phyloP scores from a whole-genome alignment of 2,329 filamentous ascomycete genomes.

The Colletotrichum sp. region DNA sequence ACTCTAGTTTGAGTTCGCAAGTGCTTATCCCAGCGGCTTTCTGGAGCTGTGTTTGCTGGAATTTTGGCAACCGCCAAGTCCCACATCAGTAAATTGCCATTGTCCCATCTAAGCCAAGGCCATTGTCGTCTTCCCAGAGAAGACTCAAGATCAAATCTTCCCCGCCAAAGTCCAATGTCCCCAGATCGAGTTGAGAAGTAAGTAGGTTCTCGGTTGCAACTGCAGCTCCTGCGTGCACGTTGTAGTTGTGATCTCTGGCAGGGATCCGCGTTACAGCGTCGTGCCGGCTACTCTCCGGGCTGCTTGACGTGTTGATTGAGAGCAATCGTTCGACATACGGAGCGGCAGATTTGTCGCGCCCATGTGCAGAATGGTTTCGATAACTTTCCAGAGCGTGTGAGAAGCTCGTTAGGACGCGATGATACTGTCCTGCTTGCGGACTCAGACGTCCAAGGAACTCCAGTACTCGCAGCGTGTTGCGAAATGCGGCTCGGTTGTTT shows the following conservation, averaged over 20 bases:
- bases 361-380: neutral
- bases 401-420: neutral
- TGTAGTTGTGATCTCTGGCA: neutral
- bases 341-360: neutral
- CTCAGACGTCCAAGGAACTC: neutral
- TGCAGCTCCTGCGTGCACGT: neutral
- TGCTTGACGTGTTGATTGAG: neutral
- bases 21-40: neutral
- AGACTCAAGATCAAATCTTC: neutral
- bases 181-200: neutral
- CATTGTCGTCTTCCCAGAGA: neutral
- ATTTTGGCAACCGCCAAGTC: neutral
- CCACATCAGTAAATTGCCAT: neutral
- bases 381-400: neutral
- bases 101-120: neutral
- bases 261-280: accelerated
- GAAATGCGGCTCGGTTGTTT: neutral
- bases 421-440: neutral
- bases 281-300: neutral
- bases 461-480: neutral
- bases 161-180: neutral
- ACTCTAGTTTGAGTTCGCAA: neutral
- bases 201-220: neutral
- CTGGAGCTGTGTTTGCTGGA: neutral
- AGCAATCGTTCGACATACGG: neutral